Evolutionary conservation across 2,329 filamentous ascomycete species (phyloP).

Genomic region (Ophiostoma sp.): DNA sequence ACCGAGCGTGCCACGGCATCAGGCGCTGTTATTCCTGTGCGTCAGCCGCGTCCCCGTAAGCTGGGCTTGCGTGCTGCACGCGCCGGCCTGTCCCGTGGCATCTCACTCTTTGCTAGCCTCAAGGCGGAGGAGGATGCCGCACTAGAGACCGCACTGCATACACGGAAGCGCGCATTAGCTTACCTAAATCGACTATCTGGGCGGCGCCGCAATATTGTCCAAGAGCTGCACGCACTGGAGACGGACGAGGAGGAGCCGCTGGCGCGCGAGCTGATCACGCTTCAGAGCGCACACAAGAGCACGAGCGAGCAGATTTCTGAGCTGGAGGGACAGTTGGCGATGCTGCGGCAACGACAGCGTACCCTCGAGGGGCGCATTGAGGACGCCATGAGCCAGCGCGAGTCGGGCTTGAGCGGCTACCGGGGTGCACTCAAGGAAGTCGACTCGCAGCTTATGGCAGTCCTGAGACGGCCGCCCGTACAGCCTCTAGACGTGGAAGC

Average conservation of each 20-base stretch:
- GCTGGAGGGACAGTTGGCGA: constrained; percentile 58
- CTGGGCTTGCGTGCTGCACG: constrained; percentile 57
- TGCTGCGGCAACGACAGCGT: constrained; percentile 55
- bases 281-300: constrained; percentile 48
- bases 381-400: constrained; percentile 58
- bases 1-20: constrained; percentile 32
- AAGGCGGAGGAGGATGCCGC: constrained; percentile 63
- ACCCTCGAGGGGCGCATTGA: constrained; percentile 55
- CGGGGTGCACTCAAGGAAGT: constrained; percentile 60
- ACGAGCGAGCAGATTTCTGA: constrained; percentile 60
- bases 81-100: constrained; percentile 57
- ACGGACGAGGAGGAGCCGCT: constrained; percentile 52
- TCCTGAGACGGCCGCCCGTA: constrained; percentile 55
- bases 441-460: constrained; percentile 54
- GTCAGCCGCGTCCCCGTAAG: constrained; percentile 50
- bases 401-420: constrained; percentile 68
- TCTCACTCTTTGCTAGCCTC: constrained; percentile 58
- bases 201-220: constrained; percentile 45
- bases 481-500: constrained; percentile 48
- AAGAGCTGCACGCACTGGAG: constrained; percentile 51
- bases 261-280: constrained; percentile 54
- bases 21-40: constrained; percentile 54
- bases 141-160: constrained; percentile 51
- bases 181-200: constrained; percentile 51
- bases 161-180: constrained; percentile 52